Base-by-base conservation (phyloP, 495 filamentous ascomycete genomes). In the Hypoxylon fuscum region DNA sequence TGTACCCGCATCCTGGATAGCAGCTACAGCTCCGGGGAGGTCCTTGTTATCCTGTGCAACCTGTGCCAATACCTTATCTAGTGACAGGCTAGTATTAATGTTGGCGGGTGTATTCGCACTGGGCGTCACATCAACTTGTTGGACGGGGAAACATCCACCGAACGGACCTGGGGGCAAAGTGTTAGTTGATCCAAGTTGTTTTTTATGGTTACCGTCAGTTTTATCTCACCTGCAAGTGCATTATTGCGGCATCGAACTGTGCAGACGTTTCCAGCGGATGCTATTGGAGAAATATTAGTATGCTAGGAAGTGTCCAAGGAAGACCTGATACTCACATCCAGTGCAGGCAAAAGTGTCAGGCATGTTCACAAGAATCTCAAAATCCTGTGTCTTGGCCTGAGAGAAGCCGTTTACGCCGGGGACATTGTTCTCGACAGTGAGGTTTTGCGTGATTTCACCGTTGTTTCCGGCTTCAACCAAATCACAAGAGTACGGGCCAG, bases 211-310 rank as follows among this genome's bases (percentile, higher is more conserved):
- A n/a, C n/a, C n/a, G n/a, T n/a, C n/a, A n/a, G n/a, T n/a, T n/a
- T n/a, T n/a, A n/a, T n/a, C n/a, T n/a, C n/a, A n/a, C 83, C 83
- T 0, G 84, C 83, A 9, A 78, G 71, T 8, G 83, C 82, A 23
- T 74, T 76, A 66, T 87, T 87, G 17, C 79, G 69, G 66, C 84
- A 80, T 2, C 82, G 72, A 5, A 85, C 77, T 21, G 84, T 82
- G 75, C 84, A 87, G 50, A 87, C 79, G 41, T 84, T 80, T 2
- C 72, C 73, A 0, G 74, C 73, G 5, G 76, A 81, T 6, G 69
- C 79, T 78, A 18, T 18, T 46, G 12, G 2, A n/a, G 7, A 22
- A 5, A 4, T 8, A 10, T 37, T 49, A 59, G 53, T 4, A 59
- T 43, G 23, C 22, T 1, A 7, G 15, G n/a, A 9, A 5, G 9